A percentile compares a stretch with the other conserved stretches of the same genome.
phyloP scores from a whole-genome alignment of 2,329 filamentous ascomycete genomes.

The Phialophora chinensis region DNA sequence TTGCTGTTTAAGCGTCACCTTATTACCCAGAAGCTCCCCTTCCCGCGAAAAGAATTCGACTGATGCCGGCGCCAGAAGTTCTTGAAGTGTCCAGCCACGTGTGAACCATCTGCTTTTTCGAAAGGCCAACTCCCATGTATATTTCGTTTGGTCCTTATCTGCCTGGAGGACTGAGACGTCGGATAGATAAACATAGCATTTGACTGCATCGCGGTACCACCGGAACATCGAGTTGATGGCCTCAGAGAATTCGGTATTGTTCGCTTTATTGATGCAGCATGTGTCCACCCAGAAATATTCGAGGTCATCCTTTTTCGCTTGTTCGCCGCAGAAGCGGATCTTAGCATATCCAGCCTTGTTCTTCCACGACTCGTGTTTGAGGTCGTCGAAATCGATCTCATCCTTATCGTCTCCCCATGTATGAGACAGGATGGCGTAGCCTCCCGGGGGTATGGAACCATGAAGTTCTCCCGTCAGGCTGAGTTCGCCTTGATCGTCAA shows the following conservation, averaged over 20 bases:
- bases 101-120: slow-evolving; percentile 23
- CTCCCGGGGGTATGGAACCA: background rate
- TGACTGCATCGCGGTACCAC: slow-evolving; percentile 37
- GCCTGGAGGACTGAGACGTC: background rate
- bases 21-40: slow-evolving; percentile 21
- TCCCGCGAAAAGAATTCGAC: slow-evolving; percentile 30
- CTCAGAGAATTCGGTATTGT: slow-evolving; percentile 33
- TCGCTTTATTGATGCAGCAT: slow-evolving; percentile 40
- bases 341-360: background rate
- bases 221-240: slow-evolving; percentile 39
- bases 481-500: background rate
- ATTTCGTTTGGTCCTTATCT: background rate
- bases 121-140: slow-evolving; percentile 14
- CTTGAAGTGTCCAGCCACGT: slow-evolving; percentile 30
- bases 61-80: slow-evolving; percentile 25
- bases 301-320: slow-evolving; percentile 10
- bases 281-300: slow-evolving; percentile 41
- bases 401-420: slow-evolving; percentile 38
- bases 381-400: slow-evolving; percentile 38
- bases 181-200: slow-evolving; percentile 21
- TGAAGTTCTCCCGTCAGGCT: background rate
- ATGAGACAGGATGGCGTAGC: slow-evolving; percentile 41
- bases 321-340: background rate
- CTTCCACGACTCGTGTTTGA: slow-evolving; percentile 10
- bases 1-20: slow-evolving; percentile 12